Evolutionary conservation across 257 asterid species (phyloP), one percentile per base, ranked within the genome.

Genomic region (Anisodus acutangulus): DNA sequence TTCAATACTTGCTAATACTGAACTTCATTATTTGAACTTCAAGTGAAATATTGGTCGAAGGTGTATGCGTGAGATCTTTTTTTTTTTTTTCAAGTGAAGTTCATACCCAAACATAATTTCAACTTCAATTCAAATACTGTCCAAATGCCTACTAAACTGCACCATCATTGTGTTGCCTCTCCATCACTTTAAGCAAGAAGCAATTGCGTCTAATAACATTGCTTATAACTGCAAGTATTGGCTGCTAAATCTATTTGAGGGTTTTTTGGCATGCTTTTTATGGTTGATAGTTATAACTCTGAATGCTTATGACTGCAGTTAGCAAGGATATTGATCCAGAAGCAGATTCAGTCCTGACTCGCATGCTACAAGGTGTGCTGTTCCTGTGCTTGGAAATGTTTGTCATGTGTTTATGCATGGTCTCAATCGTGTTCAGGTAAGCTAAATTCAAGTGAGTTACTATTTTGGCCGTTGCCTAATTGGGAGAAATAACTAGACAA

Each of bases 321-420:
- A 89, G 92, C 79, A 87, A 89, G 88, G 95, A 94, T 70, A 85
- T 94, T 54, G 98, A 89, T 89, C 87, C 86, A 47, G 97, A 93
- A 87, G 88, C 91, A 66, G 97, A 94, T 84, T 92, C 98, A 31
- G 88, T 90, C 84, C 87, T 93, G 87, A 91, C 94, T 51, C 93
- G 94, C 43, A 86, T 91, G 91, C 91, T 95, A 43, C 98, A 92
- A 86, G 97, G 97, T 74, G 90, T 95, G 94, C 98, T 85, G 97
- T 93, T 86, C 98, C 98, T 82, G 92, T 94, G 84, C 82, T 95
- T 79, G 98, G 98, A 87, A 94, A 95, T 88, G 94, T 93, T 84
- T 95, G 97, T 87, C 97, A 95, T 85, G 97, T 94, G 87, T 95
- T 95, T 85, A 95, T 95, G 98, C 98, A 95, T 87, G 98, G 98